Base-by-base conservation (phyloP, 441 rosid genomes). In the Eutrema salsugineum region DNA sequence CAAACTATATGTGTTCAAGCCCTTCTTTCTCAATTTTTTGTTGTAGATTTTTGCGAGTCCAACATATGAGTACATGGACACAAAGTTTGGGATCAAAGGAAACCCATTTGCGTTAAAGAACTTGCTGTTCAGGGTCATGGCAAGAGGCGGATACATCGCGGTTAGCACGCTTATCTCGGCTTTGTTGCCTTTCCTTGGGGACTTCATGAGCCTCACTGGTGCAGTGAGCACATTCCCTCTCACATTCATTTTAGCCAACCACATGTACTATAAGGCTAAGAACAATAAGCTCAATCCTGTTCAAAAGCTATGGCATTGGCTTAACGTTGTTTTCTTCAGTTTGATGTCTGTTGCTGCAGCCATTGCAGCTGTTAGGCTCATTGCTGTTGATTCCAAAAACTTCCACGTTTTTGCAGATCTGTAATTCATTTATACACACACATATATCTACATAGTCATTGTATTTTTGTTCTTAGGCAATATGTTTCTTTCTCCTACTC, bases 151-250 rank as follows among this genome's bases (percentile, higher is more conserved):
- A 30, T 92, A 92, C 83, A 81, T 94, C 2, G 32, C 80, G 2
- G 38, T 94, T 4, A 92, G 85, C 77, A 92, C 98, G 0, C 71
- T 94, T 32, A 77, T 94, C 14, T 79, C 98, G 0, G 98, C 99
- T n/a, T 86, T 87, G 40, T 78, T 94, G 11, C 99, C 99, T 0
- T 94, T 94, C 79, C 81, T 94, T 0, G 96, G 98, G 9, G 97
- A 94, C 70, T 94, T 92, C 53, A 86, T 85, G 91, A 94, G 94
- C 77, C 87, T 90, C 12, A 90, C 97, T 0, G 99, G 98, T 46
- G 99, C 96, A 7, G 70, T 92, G 62, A 90, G 98, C 83, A 89
- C 94, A 5, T 88, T 92, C 77, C 99, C 97, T 4, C 85, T 94
- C 6, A 92, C 98, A 40, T 94, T 94, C 75, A 92, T 94, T 47